These are phyloP conservation scores for Blastocladiella emersonii DNA, from an alignment of 371 early-diverging fungal genomes.

Conservation along the genomic window DNA sequence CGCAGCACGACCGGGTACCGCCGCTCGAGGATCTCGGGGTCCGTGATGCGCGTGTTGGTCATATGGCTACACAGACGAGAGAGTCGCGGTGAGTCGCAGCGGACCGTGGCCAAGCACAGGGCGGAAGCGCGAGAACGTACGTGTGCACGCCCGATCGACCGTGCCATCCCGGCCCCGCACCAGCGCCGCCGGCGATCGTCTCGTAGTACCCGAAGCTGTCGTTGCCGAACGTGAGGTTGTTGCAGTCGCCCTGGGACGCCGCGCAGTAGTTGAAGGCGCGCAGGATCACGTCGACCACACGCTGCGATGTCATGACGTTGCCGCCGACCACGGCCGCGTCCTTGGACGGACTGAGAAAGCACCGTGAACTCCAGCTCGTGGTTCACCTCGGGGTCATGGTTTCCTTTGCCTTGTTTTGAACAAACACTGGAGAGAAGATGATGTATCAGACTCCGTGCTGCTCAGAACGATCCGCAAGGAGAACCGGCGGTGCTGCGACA, in stretches of 20 bases:
- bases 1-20: constrained; percentile 86
- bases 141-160: constrained; percentile 59
- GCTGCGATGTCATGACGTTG: constrained; percentile 87
- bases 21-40: constrained; percentile 86
- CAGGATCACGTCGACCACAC: constrained; percentile 81
- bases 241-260: constrained; percentile 77
- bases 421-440: too few species aligned
- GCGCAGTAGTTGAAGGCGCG: constrained; percentile 82
- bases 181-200: constrained; percentile 4
- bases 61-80: constrained; percentile 62
- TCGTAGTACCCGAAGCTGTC: constrained; percentile 12
- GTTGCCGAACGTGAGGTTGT: constrained; percentile 87
- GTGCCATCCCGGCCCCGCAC: constrained; percentile 63
- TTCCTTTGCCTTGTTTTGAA: too few species aligned
- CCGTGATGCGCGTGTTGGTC: constrained; percentile 94
- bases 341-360: constrained; percentile 65
- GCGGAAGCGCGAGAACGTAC: too few species aligned
- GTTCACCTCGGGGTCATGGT: too few species aligned
- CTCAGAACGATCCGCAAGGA: too few species aligned
- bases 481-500: too few species aligned
- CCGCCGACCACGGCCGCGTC: constrained; percentile 91
- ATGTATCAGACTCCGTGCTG: too few species aligned
- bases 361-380: too few species aligned
- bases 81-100: too few species aligned
- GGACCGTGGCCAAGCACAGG: too few species aligned